Conservation (phyloP, 2,329 filamentous ascomycete genomes). For the Piedraia hortae region DNA sequence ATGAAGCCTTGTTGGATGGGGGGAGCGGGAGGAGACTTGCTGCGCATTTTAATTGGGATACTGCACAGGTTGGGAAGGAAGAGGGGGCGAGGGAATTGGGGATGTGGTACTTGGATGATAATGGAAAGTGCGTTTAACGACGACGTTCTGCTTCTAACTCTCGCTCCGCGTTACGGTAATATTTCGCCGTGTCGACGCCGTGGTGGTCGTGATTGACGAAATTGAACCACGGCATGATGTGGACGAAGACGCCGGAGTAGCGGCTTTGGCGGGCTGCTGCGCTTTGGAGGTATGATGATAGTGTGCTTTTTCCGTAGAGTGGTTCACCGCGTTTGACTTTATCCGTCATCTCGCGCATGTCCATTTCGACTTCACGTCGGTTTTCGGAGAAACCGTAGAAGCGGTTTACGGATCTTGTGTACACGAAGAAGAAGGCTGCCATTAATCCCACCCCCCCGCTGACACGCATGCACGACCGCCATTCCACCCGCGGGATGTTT, state of each 20-base stretch:
- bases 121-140: no score
- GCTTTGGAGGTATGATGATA: conserved; percentile 79
- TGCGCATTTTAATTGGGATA: conserved; percentile 1
- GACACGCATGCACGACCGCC: conserved; percentile 58
- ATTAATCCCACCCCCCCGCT: conserved; percentile 41
- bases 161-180: conserved; percentile 82
- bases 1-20: not conserved
- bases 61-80: not conserved
- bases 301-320: conserved; percentile 52
- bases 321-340: conserved; percentile 83
- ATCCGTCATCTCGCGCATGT: conserved; percentile 94
- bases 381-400: conserved; percentile 95
- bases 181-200: conserved; percentile 93
- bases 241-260: conserved; percentile 61
- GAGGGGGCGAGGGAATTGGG: conserved; percentile 1
- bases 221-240: conserved; percentile 88
- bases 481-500: conserved; percentile 46
- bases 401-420: conserved; percentile 54
- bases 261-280: conserved; percentile 78
- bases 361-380: conserved; percentile 69
- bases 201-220: conserved; percentile 93
- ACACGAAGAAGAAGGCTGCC: conserved; percentile 64
- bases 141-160: conserved; percentile 72
- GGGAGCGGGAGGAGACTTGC: not conserved
- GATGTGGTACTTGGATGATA: conserved; percentile 1